These are phyloP conservation scores for Yarrowia galli DNA, from an alignment of 1,139 yeast species.

Conservation along the genomic window DNA sequence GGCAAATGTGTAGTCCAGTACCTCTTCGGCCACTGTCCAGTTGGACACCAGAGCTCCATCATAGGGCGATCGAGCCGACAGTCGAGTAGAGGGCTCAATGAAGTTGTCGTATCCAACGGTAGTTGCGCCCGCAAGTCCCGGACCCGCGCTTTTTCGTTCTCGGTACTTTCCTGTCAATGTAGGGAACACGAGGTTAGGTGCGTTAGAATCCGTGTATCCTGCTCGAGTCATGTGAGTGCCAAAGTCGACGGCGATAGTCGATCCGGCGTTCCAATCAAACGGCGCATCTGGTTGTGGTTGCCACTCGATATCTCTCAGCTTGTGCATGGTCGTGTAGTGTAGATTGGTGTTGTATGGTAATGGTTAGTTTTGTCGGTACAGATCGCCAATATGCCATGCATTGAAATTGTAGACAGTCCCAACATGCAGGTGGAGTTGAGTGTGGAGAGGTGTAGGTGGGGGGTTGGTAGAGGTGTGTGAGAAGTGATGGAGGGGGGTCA, in stretches of 20 bases:
- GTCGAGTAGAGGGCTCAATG: slow-evolving; percentile 70
- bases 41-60: slow-evolving; percentile 88
- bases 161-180: slow-evolving; percentile 74
- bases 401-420: not conserved
- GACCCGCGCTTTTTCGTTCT: slow-evolving; percentile 71
- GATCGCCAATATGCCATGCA: not conserved
- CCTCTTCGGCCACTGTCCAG: slow-evolving; percentile 88
- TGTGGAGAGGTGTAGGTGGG: not conserved
- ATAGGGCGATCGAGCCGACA: slow-evolving; percentile 78
- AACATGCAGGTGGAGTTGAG: not conserved
- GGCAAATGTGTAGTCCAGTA: slow-evolving; percentile 82
- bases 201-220: slow-evolving; percentile 64
- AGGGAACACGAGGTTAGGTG: slow-evolving; percentile 74
- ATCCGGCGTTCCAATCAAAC: slow-evolving; percentile 58
- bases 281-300: slow-evolving; percentile 59
- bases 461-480: too few relatives aligned
- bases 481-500: too few relatives aligned
- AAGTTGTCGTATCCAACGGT: slow-evolving; percentile 84
- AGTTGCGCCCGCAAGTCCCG: slow-evolving; percentile 56
- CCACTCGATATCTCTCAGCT: slow-evolving; percentile 31
- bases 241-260: slow-evolving; percentile 73
- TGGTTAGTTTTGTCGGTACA: not conserved
- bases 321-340: slow-evolving; percentile 22
- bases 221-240: slow-evolving; percentile 76
- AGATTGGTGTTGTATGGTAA: not conserved